These are phyloP conservation scores for Conoideocrella luteorostrata DNA, from an alignment of 2,329 filamentous ascomycete species.

Conservation along the genomic window DNA sequence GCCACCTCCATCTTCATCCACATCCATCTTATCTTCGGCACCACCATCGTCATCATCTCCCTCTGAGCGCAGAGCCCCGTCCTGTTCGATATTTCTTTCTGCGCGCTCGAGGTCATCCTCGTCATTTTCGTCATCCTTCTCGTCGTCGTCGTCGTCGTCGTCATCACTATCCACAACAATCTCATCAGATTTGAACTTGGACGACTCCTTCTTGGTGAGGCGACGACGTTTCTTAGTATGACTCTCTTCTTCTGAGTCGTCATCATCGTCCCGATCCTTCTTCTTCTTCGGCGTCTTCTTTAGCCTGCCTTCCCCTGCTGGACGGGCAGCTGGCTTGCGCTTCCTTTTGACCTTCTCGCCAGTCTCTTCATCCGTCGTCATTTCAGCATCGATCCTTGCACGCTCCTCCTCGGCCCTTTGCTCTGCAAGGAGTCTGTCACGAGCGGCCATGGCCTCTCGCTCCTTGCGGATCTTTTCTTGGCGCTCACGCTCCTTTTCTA, in stretches of 20 bases:
- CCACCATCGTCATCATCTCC: constrained; percentile 29
- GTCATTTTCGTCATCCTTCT: constrained; percentile 37
- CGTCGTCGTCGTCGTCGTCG: constrained; percentile 48
- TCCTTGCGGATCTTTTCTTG: constrained; percentile 82
- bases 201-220: constrained; percentile 41
- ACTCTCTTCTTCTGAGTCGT: constrained; percentile 35
- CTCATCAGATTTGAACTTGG: constrained; percentile 82
- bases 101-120: constrained; percentile 39
- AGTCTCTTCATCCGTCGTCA: constrained; percentile 75
- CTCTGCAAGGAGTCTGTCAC: constrained; percentile 66
- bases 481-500: constrained; percentile 65
- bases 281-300: constrained; percentile 48
- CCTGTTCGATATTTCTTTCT: constrained; percentile 33
- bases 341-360: constrained; percentile 76
- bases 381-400: constrained; percentile 56
- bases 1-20: constrained; percentile 34
- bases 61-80: constrained; percentile 29
- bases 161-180: constrained; percentile 71
- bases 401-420: constrained; percentile 40
- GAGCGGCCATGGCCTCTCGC: constrained; percentile 70
- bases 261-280: constrained; percentile 35
- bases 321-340: constrained; percentile 47
- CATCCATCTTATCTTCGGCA: constrained; percentile 44
- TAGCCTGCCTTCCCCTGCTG: constrained; percentile 35
- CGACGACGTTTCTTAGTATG: constrained; percentile 57